Percentiles rank a stretch among this genome's conserved stretches.
phyloP scores from a whole-genome alignment of 1,139 yeast species.

The Groenewaldozyma auringiensis region DNA sequence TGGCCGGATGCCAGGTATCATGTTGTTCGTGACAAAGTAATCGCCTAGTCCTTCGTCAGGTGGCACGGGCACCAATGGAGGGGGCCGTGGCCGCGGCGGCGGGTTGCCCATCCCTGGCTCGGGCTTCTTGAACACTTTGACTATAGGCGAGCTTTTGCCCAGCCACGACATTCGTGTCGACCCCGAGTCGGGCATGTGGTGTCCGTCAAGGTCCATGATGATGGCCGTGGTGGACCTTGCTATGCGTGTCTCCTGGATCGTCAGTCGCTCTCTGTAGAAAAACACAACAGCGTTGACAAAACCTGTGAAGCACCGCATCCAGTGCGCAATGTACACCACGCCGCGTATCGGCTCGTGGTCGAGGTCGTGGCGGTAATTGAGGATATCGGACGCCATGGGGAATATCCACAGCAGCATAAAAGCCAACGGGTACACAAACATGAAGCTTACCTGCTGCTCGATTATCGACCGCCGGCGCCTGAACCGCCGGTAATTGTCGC shows the following conservation, averaged over 20 bases:
- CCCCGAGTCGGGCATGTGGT: not conserved
- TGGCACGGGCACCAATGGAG: not conserved
- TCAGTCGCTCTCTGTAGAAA: slow-evolving; percentile 10
- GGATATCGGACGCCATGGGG: slow-evolving; percentile 45
- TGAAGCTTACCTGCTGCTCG: slow-evolving; percentile 33
- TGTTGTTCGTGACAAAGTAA: not conserved
- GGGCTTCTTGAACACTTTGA: not conserved
- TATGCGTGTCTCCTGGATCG: not conserved
- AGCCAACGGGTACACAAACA: slow-evolving; percentile 72
- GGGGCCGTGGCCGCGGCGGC: not conserved
- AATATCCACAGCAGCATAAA: slow-evolving; percentile 69
- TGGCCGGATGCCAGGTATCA: no score
- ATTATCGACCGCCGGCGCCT: slow-evolving; percentile 43
- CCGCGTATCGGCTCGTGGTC: not conserved
- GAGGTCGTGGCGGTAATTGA: slow-evolving; percentile 7
- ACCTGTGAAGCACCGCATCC: slow-evolving; percentile 53
- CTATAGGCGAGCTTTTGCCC: not conserved
- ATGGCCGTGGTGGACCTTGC: not conserved
- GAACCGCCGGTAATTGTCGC: slow-evolving; percentile 17
- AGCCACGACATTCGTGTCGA: not conserved
- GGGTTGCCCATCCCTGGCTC: not conserved
- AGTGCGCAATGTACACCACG: slow-evolving; percentile 40
- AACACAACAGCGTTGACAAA: slow-evolving; percentile 16
- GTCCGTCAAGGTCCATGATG: not conserved
- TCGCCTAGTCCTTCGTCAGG: not conserved